phyloP scores from a whole-genome alignment of 208 protist species.

The Angomonas deanei region DNA sequence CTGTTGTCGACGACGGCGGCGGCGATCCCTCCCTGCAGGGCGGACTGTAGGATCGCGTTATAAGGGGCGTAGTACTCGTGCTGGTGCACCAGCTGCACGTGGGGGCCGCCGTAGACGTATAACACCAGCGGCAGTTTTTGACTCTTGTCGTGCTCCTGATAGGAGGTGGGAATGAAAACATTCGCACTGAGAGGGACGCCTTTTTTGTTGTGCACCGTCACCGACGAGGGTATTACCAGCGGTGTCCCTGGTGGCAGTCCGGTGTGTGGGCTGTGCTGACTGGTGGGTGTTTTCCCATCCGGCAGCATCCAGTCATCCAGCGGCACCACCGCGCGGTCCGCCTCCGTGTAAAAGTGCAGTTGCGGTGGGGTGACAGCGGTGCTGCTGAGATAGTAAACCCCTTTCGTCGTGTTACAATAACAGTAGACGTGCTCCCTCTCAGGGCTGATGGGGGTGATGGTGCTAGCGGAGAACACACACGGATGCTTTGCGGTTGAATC shows the following conservation, averaged over 20 bases:
- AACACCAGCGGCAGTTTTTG: conserved; percentile 50
- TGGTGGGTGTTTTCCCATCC: conserved; percentile 8
- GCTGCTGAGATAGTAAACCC: conserved; percentile 52
- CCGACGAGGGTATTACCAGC: conserved; percentile 35
- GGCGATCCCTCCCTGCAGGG: conserved; percentile 66
- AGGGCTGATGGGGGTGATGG: conserved; percentile 36
- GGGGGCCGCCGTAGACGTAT: conserved; percentile 84
- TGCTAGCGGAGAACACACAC: conserved; percentile 13
- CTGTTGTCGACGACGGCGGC: conserved; percentile 82
- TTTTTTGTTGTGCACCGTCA: conserved; percentile 59
- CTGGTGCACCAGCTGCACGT: conserved; percentile 77
- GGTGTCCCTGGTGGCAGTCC: conserved; percentile 2
- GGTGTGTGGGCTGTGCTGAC: neutral
- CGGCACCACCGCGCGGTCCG: conserved; percentile 6
- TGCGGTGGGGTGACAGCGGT: conserved; percentile 30
- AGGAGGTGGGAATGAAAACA: conserved; percentile 48
- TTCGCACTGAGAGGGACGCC: conserved; percentile 61
- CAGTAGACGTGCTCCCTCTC: conserved; percentile 48
- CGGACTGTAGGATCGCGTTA: conserved; percentile 48
- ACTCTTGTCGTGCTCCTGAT: neutral
- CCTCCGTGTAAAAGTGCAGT: conserved; percentile 29
- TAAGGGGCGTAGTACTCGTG: conserved; percentile 47
- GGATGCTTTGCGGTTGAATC: neutral
- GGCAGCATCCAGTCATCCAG: neutral
- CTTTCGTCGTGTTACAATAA: conserved; percentile 29